These are phyloP conservation scores for Pestalotiopsis sp. DNA, from an alignment of 2,329 filamentous ascomycete species.

Conservation along the genomic window DNA sequence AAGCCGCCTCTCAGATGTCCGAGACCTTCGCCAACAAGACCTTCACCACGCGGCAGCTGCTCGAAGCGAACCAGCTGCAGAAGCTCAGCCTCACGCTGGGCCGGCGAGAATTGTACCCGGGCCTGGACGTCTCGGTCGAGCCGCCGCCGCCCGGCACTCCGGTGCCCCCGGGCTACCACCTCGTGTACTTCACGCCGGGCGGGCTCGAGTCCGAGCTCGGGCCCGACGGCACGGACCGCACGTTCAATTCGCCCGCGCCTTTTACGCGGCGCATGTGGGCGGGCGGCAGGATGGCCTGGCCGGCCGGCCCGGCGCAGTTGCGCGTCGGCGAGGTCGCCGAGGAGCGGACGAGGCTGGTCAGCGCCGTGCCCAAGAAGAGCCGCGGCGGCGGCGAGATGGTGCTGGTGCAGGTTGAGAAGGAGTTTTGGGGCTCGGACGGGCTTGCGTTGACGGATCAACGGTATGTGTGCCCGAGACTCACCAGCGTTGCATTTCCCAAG, in stretches of 20 bases:
- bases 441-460: slow-evolving; percentile 57
- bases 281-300: slow-evolving; percentile 61
- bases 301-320: slow-evolving; percentile 32
- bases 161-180: slow-evolving; percentile 62
- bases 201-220: slow-evolving; percentile 58
- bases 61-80: slow-evolving; percentile 67
- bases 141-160: slow-evolving; percentile 47
- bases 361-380: slow-evolving; percentile 57
- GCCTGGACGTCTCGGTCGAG: slow-evolving; percentile 38
- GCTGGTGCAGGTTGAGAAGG: slow-evolving; percentile 66
- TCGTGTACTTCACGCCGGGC: slow-evolving; percentile 65
- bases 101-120: slow-evolving; percentile 45
- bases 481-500: not conserved
- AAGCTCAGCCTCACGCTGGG: slow-evolving; percentile 62
- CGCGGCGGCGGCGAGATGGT: slow-evolving; percentile 63
- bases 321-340: slow-evolving; percentile 57
- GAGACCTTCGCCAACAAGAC: slow-evolving; percentile 31
- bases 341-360: slow-evolving; percentile 59
- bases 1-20: slow-evolving; percentile 28
- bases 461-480: slow-evolving; percentile 25
- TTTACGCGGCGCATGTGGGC: slow-evolving; percentile 72
- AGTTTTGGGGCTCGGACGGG: slow-evolving; percentile 54
- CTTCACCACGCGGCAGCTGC: slow-evolving; percentile 43
- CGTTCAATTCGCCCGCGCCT: slow-evolving; percentile 60
- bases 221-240: slow-evolving; percentile 61